A percentile compares a stretch with the other conserved stretches of the same genome.
phyloP scores from a whole-genome alignment of 441 rosid species.

The Theobroma grandiflorum region DNA sequence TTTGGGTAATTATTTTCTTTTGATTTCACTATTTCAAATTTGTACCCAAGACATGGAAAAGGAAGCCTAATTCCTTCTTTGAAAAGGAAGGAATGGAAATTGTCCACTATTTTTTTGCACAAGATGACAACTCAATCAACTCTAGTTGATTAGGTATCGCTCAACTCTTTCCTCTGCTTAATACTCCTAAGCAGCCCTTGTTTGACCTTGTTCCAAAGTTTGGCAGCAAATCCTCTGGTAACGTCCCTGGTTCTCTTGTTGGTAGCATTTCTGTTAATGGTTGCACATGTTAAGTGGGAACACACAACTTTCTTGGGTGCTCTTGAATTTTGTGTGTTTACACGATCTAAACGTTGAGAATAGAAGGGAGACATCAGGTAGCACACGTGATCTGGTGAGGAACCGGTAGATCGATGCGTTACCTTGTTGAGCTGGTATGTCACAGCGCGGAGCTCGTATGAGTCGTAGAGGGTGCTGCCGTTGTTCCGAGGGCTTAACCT shows the following conservation, averaged over 20 bases:
- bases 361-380: slow-evolving; percentile 42
- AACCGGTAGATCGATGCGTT: slow-evolving; percentile 36
- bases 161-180: slow-evolving; percentile 25
- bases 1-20: no score
- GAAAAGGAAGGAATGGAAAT: background rate
- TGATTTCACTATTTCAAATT: background rate
- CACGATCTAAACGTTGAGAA: slow-evolving; percentile 26
- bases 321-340: slow-evolving; percentile 33
- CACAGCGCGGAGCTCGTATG: slow-evolving; percentile 50
- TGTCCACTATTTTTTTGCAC: background rate
- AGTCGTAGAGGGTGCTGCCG: slow-evolving; percentile 57
- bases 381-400: slow-evolving; percentile 37
- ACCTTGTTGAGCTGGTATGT: slow-evolving; percentile 56
- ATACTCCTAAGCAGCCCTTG: slow-evolving; percentile 34
- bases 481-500: slow-evolving; percentile 37
- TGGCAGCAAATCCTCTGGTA: slow-evolving; percentile 33
- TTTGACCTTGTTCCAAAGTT: slow-evolving; percentile 56
- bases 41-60: background rate
- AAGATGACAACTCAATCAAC: background rate
- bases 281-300: background rate
- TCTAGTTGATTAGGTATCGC: background rate
- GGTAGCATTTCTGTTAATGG: slow-evolving; percentile 2
- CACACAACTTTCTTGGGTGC: slow-evolving; percentile 33
- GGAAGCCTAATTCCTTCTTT: background rate
- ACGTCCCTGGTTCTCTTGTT: slow-evolving; percentile 20